phyloP scores from a whole-genome alignment of 345 rosid genomes.

The Gossypium stocksii region DNA sequence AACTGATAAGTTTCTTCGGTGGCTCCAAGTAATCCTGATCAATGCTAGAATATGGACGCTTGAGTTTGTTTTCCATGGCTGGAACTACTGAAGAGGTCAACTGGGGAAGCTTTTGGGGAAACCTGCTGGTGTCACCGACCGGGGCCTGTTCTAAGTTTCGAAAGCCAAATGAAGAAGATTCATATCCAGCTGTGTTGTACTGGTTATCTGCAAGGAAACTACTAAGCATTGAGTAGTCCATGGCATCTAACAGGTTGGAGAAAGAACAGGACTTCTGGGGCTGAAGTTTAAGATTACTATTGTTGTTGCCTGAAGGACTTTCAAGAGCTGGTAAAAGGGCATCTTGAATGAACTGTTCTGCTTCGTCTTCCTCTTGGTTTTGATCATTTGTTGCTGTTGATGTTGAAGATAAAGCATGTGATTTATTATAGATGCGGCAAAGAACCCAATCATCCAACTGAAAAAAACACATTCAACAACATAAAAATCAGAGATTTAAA shows the following conservation, averaged over 20 bases:
- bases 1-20: slow-evolving; percentile 40
- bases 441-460: slow-evolving; percentile 99
- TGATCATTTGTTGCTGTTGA: slow-evolving; percentile 41
- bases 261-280: slow-evolving; percentile 71
- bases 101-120: slow-evolving; percentile 50
- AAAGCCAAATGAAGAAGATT: slow-evolving; percentile 21
- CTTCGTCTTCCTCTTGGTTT: slow-evolving; percentile 56
- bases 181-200: slow-evolving; percentile 28
- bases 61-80: slow-evolving; percentile 36
- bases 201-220: slow-evolving; percentile 55
- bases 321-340: slow-evolving; percentile 28
- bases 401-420: slow-evolving; percentile 45
- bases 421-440: slow-evolving; percentile 88
- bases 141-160: slow-evolving; percentile 18
- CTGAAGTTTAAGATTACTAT: slow-evolving; percentile 25
- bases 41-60: slow-evolving; percentile 38
- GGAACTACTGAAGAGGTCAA: slow-evolving; percentile 39
- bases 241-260: slow-evolving; percentile 67
- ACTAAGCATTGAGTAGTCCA: slow-evolving; percentile 59
- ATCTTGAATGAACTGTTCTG: slow-evolving; percentile 34
- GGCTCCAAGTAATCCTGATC: slow-evolving; percentile 36
- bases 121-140: slow-evolving; percentile 22
- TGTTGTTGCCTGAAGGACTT: slow-evolving; percentile 26
- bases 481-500: not conserved
- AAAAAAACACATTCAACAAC: not conserved